Base-by-base conservation (phyloP, 129 eudicot species). In the Gnaphalium uliginosum region DNA sequence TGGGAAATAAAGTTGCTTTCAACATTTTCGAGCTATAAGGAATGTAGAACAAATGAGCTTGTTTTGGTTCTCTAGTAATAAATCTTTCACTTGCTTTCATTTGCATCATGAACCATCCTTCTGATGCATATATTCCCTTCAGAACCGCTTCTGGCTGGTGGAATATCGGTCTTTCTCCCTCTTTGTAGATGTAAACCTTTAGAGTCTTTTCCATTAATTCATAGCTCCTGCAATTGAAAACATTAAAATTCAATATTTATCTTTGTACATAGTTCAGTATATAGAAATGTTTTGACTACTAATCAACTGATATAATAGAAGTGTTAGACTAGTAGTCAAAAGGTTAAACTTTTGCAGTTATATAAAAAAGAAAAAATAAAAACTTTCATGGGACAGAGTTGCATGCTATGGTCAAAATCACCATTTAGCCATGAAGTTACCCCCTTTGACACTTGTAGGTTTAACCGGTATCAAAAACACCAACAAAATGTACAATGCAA, bases 21-120 rank as follows among this genome's bases (percentile, higher is more conserved):
- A 88, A 72, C 70, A 24, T 29, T 59, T 85, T 78, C 1, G 93
- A 81, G 69, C 93, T 86, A 65, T 81, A 88, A 33, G 93, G 90
- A 22, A 88, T 56, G 88, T 88, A 88, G 58, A 83, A 88, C 43
- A 88, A 78, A 79, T 88, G 93, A 19, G 93, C 93, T 69, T 79
- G 68, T 56, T 78, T 71, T 2, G 93, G 88, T 6, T 86, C 71
- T 51, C 72, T 73, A 10, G 90, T 85, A 4, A 88, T 73, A 25
- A 83, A 85, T 43, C 53, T 29, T 33, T 81, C 78, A 85, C 76
- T 81, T 72, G 81, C 46, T 73, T 88, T 78, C 72, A 88, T 63
- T 56, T 48, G 85, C 85, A 81, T 78, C 93, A 88, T 88, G 72
- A 88, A 88, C 93, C 93, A 88, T 37, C 93, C 93, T 27, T 88